A percentile compares a stretch with the other conserved stretches of the same genome.
Conservation (phyloP, 306 rosid species). For the Citrullus mucosospermus region DNA sequence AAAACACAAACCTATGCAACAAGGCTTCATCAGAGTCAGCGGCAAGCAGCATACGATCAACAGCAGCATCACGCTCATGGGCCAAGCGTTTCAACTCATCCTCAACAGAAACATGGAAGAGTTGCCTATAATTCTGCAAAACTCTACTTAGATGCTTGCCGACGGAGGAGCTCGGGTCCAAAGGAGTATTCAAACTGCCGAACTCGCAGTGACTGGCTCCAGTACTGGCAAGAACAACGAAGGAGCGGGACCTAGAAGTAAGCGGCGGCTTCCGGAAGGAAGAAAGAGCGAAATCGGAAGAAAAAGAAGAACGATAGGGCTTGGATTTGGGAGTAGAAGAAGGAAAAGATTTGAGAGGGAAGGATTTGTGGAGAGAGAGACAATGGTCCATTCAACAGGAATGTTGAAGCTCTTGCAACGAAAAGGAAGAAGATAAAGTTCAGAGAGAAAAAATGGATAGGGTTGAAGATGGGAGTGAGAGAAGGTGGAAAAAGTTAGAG, state of each 20-base stretch:
- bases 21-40: constrained; percentile 44
- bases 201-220: constrained; percentile 35
- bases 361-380: constrained; percentile 18
- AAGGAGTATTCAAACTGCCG: constrained; percentile 56
- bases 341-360: constrained; percentile 4
- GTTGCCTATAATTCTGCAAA: constrained; percentile 65
- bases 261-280: neutral
- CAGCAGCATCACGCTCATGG: constrained; percentile 52
- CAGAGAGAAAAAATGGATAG: neutral
- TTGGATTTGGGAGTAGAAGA: neutral
- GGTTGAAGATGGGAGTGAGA: neutral
- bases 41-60: constrained; percentile 35
- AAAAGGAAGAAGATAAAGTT: neutral
- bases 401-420: neutral
- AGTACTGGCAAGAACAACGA: constrained; percentile 20
- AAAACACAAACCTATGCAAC: constrained; percentile 58
- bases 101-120: constrained; percentile 59
- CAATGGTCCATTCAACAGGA: constrained; percentile 33
- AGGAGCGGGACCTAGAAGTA: neutral
- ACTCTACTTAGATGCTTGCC: constrained; percentile 58
- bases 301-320: neutral
- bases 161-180: constrained; percentile 42
- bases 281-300: no score
- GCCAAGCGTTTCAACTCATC: constrained; percentile 61
- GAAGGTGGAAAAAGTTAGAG: neutral